These are phyloP conservation scores for Podila epigama DNA, from an alignment of 192 early-diverging fungal species.

Conservation along the genomic window DNA sequence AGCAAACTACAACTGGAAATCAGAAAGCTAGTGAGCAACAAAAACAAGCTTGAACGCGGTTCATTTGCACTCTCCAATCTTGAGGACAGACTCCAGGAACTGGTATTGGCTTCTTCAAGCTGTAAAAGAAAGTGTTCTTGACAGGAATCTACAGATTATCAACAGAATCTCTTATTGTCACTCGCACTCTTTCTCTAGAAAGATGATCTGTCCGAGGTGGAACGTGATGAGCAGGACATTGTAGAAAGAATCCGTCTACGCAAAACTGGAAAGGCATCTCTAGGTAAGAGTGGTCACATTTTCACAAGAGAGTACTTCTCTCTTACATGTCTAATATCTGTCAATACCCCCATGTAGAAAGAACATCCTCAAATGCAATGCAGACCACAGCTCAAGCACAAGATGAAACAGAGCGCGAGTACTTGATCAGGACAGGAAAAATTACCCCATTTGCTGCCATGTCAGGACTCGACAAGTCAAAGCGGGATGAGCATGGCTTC, in stretches of 20 bases:
- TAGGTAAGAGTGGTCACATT: conserved; percentile 3
- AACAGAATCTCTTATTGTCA: background rate
- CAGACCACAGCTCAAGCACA: conserved; percentile 14
- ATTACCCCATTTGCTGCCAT: conserved; percentile 69
- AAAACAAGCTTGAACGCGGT: conserved; percentile 22
- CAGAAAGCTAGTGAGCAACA: conserved; percentile 50
- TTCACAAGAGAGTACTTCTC: conserved; percentile 9
- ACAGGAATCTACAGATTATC: background rate
- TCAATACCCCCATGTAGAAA: conserved; percentile 31
- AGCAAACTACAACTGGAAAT: conserved; percentile 48
- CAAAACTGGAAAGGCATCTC: conserved; percentile 16
- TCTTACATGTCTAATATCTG: conserved; percentile 5
- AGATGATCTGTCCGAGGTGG: conserved; percentile 21
- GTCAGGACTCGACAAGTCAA: conserved; percentile 45
- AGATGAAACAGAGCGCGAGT: conserved; percentile 66
- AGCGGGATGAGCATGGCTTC: background rate
- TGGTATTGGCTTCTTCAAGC: too few relatives aligned
- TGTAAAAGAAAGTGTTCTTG: conserved; percentile 16
- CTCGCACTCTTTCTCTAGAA: background rate
- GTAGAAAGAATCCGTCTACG: conserved; percentile 42
- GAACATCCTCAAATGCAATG: conserved; percentile 22
- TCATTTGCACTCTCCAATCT: conserved; percentile 28
- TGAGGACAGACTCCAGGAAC: conserved; percentile 17
- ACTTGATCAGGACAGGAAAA: conserved; percentile 72
- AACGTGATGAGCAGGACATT: conserved; percentile 57